A percentile compares a stretch with the other conserved stretches of the same genome.
phyloP scores from a whole-genome alignment of 139 green algal species.

The Pedinophyceae sp. region DNA sequence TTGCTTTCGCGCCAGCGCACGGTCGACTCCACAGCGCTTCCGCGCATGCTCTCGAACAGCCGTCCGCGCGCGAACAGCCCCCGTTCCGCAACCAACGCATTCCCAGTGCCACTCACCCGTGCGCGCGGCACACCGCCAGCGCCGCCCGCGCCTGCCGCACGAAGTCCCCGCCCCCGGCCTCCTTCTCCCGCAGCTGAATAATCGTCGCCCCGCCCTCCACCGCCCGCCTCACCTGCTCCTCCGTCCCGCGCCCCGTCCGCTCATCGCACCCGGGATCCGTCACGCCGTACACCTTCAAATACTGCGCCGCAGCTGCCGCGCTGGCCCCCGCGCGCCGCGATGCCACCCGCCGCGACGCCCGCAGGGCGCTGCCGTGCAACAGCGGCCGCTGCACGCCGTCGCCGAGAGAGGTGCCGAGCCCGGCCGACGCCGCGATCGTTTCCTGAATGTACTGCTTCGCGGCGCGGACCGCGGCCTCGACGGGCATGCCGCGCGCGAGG shows the following conservation, averaged over 20 bases:
- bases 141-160: slow-evolving; percentile 26
- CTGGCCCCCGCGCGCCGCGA: slow-evolving; percentile 1
- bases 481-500: slow-evolving; percentile 55
- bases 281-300: slow-evolving; percentile 48
- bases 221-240: slow-evolving; percentile 41
- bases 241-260: slow-evolving; percentile 7
- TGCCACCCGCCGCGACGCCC: slow-evolving; percentile 6
- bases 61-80: too few relatives aligned
- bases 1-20: too few relatives aligned
- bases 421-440: slow-evolving; percentile 29
- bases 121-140: slow-evolving; percentile 11
- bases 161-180: slow-evolving; percentile 50
- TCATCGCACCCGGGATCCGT: slow-evolving; percentile 56
- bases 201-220: slow-evolving; percentile 62
- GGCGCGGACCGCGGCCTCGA: slow-evolving; percentile 28
- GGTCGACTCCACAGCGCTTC: too few relatives aligned
- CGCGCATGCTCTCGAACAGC: too few relatives aligned
- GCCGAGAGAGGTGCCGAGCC: slow-evolving; percentile 44
- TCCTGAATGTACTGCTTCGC: slow-evolving; percentile 53
- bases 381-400: slow-evolving; percentile 54
- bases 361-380: slow-evolving; percentile 36
- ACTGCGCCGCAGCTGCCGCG: not conserved
- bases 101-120: not conserved
- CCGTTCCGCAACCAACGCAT: not conserved
- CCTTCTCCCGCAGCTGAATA: slow-evolving; percentile 76